phyloP scores from a whole-genome alignment of 306 rosid genomes.

The Hippophae tibetana region DNA sequence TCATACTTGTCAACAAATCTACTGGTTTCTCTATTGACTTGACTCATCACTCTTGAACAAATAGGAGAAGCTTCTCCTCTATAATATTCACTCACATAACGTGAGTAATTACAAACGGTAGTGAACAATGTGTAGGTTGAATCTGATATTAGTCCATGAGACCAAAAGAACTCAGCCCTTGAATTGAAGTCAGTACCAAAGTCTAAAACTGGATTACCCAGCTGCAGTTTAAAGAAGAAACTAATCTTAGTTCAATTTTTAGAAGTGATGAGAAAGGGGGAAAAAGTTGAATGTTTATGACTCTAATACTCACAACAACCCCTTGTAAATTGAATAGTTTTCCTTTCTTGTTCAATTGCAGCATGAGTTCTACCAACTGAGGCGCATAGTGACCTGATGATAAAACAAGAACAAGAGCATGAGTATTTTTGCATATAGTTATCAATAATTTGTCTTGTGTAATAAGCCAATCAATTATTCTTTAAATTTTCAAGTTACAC shows the following conservation, averaged over 20 bases:
- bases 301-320: constrained; percentile 27
- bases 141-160: constrained; percentile 43
- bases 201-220: constrained; percentile 47
- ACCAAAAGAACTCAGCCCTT: constrained; percentile 41
- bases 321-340: constrained; percentile 30
- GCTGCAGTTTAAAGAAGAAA: constrained; percentile 20
- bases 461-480: neutral
- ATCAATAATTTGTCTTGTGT: neutral
- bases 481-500: neutral
- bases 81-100: constrained; percentile 34
- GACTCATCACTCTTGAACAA: constrained; percentile 31
- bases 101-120: constrained; percentile 32
- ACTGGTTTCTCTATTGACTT: constrained; percentile 51
- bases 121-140: constrained; percentile 32
- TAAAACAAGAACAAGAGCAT: neutral
- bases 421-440: no score
- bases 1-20: constrained; percentile 53
- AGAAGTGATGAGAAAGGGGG: no score
- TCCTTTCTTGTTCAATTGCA: constrained; percentile 16
- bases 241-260: neutral
- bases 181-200: constrained; percentile 33
- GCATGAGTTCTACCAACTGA: constrained; percentile 38
- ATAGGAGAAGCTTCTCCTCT: constrained; percentile 3
- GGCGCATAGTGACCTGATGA: constrained; percentile 37
- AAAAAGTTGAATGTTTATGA: neutral